phyloP scores from a whole-genome alignment of 202 grass and related monocot genomes.

The Setaria italica region DNA sequence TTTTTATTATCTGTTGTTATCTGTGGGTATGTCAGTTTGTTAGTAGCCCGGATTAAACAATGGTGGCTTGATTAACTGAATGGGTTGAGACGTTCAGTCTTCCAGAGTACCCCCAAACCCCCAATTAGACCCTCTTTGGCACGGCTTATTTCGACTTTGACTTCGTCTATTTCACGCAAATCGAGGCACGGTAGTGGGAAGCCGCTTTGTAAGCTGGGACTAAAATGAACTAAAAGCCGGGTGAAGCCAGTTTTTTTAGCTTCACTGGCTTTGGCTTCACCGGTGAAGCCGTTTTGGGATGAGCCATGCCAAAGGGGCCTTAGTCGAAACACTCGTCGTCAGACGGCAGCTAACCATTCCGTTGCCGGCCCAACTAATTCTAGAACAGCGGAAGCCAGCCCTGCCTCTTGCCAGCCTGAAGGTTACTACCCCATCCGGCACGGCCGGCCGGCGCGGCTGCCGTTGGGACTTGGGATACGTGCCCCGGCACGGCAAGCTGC shows the following conservation, averaged over 20 bases:
- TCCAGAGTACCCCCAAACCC: too few species aligned
- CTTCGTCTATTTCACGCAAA: too few species aligned
- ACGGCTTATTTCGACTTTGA: too few species aligned
- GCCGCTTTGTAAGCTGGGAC: too few species aligned
- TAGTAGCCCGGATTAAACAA: conserved; percentile 2
- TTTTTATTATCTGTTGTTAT: too few species aligned
- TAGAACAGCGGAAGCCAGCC: conserved; percentile 18
- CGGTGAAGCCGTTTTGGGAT: too few species aligned
- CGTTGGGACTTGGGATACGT: neutral
- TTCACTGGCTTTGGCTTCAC: too few species aligned
- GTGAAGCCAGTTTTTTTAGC: too few species aligned
- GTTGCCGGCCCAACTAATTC: neutral
- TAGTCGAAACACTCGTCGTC: neutral
- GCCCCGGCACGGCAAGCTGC: neutral
- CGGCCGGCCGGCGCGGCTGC: neutral
- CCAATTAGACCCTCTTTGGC: too few species aligned
- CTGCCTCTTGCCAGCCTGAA: neutral
- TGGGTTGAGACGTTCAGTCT: neutral
- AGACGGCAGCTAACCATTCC: neutral
- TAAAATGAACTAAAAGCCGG: too few species aligned
- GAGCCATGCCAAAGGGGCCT: too few species aligned
- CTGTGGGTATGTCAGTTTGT: neutral
- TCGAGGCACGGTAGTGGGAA: too few species aligned
- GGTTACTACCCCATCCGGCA: neutral
- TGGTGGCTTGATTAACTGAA: conserved; percentile 19